Evolutionary conservation across 371 early-diverging fungal genomes (phyloP).

Genomic region (Rhizopus arrhizus): DNA sequence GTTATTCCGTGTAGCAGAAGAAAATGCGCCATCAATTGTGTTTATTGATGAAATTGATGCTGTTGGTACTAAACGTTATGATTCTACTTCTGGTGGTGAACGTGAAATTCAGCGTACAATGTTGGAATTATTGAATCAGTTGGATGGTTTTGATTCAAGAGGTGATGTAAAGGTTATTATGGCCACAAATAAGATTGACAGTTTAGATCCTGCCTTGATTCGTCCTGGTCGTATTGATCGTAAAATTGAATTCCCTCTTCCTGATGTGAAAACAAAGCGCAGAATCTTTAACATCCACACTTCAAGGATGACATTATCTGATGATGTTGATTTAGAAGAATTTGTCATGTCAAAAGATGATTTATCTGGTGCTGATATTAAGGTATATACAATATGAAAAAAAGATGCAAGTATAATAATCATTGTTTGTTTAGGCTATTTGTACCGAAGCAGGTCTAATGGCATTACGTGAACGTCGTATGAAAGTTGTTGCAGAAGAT

Average conservation of each 20-base stretch:
- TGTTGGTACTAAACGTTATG: conserved; percentile 98
- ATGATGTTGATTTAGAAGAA: conserved; percentile 98
- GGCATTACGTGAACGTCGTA: conserved; percentile 98
- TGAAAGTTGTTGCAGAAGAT: conserved; percentile 99
- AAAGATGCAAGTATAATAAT: not conserved
- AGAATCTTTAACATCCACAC: conserved; percentile 99
- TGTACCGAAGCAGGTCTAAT: conserved; percentile 99
- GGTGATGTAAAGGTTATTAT: conserved; percentile 99
- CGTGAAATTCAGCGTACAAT: conserved; percentile 99
- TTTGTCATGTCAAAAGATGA: conserved; percentile 99
- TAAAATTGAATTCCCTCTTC: conserved; percentile 99
- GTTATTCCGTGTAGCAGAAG: conserved; percentile 98
- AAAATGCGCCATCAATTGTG: conserved; percentile 99
- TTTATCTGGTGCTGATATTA: conserved; percentile 99
- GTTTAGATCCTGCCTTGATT: conserved; percentile 99
- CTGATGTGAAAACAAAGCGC: conserved; percentile 98
- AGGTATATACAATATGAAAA: conserved; percentile 52
- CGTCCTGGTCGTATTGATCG: conserved; percentile 99
- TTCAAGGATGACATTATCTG: conserved; percentile 95
- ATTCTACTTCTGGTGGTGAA: conserved; percentile 97
- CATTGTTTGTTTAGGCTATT: conserved; percentile 74
- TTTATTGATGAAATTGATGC: conserved; percentile 99
- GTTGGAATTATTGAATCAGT: conserved; percentile 99
- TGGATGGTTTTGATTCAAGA: conserved; percentile 99
- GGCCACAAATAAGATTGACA: conserved; percentile 99